These are phyloP conservation scores for Gossypium gossypioides DNA, from an alignment of 441 rosid species.

Conservation along the genomic window DNA sequence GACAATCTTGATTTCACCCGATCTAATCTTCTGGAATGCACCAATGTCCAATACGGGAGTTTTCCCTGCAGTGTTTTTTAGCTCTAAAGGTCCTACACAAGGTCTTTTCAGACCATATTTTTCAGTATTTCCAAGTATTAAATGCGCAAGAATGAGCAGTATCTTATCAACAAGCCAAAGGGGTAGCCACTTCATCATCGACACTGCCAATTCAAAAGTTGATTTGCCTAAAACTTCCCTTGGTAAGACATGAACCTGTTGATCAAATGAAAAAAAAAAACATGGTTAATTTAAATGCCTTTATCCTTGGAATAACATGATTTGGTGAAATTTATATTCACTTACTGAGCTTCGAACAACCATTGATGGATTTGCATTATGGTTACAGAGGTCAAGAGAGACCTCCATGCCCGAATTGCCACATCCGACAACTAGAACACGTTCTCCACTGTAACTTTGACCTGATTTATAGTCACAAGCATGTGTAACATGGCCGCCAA, in stretches of 20 bases:
- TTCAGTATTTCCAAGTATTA: conserved; percentile 42
- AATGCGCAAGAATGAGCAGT: conserved; percentile 36
- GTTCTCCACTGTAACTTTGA: conserved; percentile 42
- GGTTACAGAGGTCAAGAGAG: conserved; percentile 65
- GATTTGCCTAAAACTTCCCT: conserved; percentile 66
- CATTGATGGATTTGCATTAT: conserved; percentile 59
- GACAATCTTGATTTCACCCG: conserved; percentile 56
- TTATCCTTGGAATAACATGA: background rate
- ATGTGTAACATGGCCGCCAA: conserved; percentile 49
- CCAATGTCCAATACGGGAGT: conserved; percentile 79
- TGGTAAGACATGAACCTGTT: conserved; percentile 75
- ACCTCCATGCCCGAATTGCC: conserved; percentile 94
- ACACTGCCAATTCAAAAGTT: conserved; percentile 46
- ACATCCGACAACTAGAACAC: conserved; percentile 75
- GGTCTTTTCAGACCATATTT: conserved; percentile 60
- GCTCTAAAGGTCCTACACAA: conserved; percentile 45
- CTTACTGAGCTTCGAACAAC: conserved; percentile 78
- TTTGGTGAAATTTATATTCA: background rate
- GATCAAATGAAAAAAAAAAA: background rate
- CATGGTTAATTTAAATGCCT: background rate
- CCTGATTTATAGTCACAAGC: conserved; percentile 74
- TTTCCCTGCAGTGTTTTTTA: conserved; percentile 52
- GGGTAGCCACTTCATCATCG: conserved; percentile 53
- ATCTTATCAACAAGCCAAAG: conserved; percentile 59
- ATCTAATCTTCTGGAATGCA: conserved; percentile 44